Conservation (phyloP, 2,329 filamentous ascomycete species). For the Alternaria alternata region DNA sequence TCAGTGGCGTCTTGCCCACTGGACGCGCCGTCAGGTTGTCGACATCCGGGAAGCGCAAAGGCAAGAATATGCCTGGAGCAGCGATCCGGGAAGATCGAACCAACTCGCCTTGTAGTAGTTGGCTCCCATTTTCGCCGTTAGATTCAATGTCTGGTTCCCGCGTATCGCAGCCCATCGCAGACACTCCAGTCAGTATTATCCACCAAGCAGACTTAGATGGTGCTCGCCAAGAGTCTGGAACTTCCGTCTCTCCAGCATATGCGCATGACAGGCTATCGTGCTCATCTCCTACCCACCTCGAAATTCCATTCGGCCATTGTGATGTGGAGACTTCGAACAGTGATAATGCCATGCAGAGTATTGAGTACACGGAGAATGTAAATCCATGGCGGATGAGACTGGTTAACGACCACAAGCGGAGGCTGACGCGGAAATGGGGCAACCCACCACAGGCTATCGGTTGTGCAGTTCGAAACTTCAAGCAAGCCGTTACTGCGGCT, state of each 20-base stretch:
- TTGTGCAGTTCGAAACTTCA: constrained; percentile 11
- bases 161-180: background rate
- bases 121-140: background rate
- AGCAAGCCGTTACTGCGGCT: constrained; percentile 18
- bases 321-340: constrained; percentile 11
- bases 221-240: background rate
- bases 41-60: constrained; percentile 14
- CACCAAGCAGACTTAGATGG: background rate
- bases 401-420: constrained; percentile 27
- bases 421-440: constrained; percentile 15
- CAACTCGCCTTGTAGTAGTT: background rate
- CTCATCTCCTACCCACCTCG: background rate
- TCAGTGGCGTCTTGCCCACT: constrained; percentile 4
- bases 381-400: constrained; percentile 22
- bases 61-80: constrained; percentile 9
- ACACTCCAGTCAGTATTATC: background rate
- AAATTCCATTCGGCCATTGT: constrained; percentile 7
- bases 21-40: constrained; percentile 18
- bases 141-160: background rate
- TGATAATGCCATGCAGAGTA: background rate
- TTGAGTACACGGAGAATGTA: background rate
- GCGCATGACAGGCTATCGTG: background rate
- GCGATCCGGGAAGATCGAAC: background rate
- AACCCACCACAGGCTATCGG: constrained; percentile 5
- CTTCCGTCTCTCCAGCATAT: background rate